Conservation (phyloP, 129 eudicot species). For the Helianthus tuberosus region DNA sequence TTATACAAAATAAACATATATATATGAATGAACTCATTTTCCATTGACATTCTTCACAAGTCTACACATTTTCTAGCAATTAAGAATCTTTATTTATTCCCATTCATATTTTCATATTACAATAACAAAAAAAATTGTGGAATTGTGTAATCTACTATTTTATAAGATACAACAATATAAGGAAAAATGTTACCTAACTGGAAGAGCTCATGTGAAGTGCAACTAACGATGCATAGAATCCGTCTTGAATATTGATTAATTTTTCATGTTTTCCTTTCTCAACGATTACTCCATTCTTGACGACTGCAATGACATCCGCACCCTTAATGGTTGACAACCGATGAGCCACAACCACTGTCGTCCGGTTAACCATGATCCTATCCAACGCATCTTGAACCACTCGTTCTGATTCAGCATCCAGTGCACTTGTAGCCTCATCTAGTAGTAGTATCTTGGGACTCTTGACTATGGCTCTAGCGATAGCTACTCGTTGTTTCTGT, state of each 20-base stretch:
- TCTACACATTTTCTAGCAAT: too few relatives aligned
- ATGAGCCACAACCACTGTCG: constrained; percentile 41
- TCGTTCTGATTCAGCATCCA: constrained; percentile 36
- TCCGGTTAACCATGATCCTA: constrained; percentile 19
- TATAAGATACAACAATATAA: too few relatives aligned
- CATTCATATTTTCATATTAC: too few relatives aligned
- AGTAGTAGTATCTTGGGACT: constrained; percentile 36
- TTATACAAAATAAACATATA: too few relatives aligned
- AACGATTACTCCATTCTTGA: constrained; percentile 32
- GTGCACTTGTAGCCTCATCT: constrained; percentile 40
- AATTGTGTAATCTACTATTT: too few relatives aligned
- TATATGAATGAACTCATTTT: too few relatives aligned
- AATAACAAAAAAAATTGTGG: too few relatives aligned
- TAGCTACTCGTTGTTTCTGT: constrained; percentile 36
- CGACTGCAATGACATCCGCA: constrained; percentile 30
- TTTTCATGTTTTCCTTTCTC: constrained; percentile 39
- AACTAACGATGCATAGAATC: constrained; percentile 40
- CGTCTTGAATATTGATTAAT: constrained; percentile 21
- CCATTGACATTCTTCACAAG: too few relatives aligned
- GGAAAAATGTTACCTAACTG: not conserved
- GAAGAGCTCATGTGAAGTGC: constrained; percentile 16
- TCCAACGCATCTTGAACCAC: constrained; percentile 45
- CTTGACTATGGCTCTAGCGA: constrained; percentile 31
- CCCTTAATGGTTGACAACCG: constrained; percentile 34
- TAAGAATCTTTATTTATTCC: too few relatives aligned